Base-by-base conservation (phyloP, 176 grass and related monocot genomes). In the Hyparrhenia diplandra region DNA sequence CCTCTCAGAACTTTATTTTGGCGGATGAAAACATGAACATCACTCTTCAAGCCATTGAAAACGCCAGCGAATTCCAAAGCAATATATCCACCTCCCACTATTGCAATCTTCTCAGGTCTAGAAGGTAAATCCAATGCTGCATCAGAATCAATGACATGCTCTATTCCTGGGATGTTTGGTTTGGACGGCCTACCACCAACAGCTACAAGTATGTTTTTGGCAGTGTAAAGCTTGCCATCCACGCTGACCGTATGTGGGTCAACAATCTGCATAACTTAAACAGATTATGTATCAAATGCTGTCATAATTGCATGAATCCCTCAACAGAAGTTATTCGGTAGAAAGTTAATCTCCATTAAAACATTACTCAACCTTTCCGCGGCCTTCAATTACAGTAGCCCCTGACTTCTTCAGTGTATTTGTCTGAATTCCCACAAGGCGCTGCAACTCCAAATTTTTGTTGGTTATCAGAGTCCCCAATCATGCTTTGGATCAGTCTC, bases 31-130 rank as follows among this genome's bases (percentile, higher is more conserved):
- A 96, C 85, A 88, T 96, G 93, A 63, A 96, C 93, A 14, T 88
- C 87, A 82, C 90, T 92, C 52, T 78, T 90, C 71, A 96, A 90
- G 24, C 93, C 88, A 90, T 82, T 96, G 75, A 96, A 96, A 36
- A 96, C 84, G 4, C 93, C 90, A 64, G 88, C 87, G 81, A 96
- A 96, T 60, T 96, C 93, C 69, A 96, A 88, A 86, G 90, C 87
- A 71, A 96, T 96, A 69, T 96, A 96, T 30, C 93, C 93, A 65
- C 93, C 93, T 77, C 93, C 93, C 49, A 92, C 90, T 80, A 96
- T 90, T 73, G 93, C 93, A 82, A 96, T 92, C 83, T 92, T 96
- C 73, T 84, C 76, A 24, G 90, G 90, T 81, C 61, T 87, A 42
- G 83, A 67, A 69, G 88, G 79, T 85, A 47, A 47, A 47, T 47